Base-by-base conservation (phyloP, 345 rosid species). In the Linum tenue region DNA sequence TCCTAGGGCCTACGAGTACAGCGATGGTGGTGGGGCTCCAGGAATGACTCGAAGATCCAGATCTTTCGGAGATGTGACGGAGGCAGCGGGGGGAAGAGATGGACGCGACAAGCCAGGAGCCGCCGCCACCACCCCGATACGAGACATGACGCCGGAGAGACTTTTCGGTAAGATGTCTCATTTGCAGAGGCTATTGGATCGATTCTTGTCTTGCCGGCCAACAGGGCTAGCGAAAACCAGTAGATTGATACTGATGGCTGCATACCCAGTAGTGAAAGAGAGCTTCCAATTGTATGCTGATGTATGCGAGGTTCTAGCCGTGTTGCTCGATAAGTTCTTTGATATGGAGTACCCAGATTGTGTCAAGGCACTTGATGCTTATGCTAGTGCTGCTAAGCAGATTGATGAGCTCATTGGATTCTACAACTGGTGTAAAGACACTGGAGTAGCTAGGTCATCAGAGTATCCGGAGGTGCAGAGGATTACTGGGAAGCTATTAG, bases 391-490 rank as follows among this genome's bases (percentile, higher is more conserved):
- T 0, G 82, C 86, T 0, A 88, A 92, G 76, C 97, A 92, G 80
- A 86, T 90, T 10, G 96, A 86, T 64, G 97, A 92, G 82, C 75
- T 92, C 39, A 78, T 85, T 69, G 70, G 78, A 2, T 82, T 90
- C 71, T 90, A 88, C 70, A 78, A 73, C 58, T 90, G 95, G 97
- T 85, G 90, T 42, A 92, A 90, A 74, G 90, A 85, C 12, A 78
- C 74, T 0, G 96, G 98, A 2, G 83, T 92, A 60, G 87, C 89
- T 1, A 81, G 98, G 64, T 84, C 98, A 0, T 81, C 97, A 0
- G 98, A 92, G 74, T 92, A 92, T 65, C 98, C 98, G 2, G 97
- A 92, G 70, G 86, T 92, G 64, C 96, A 90, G 81, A 90, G 82
- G 79, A 88, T 92, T 69, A 86, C 98, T 0, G 74, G 82, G 43